These are phyloP conservation scores for Solanum pennellii DNA, from an alignment of 257 asterid species.

Conservation along the genomic window DNA sequence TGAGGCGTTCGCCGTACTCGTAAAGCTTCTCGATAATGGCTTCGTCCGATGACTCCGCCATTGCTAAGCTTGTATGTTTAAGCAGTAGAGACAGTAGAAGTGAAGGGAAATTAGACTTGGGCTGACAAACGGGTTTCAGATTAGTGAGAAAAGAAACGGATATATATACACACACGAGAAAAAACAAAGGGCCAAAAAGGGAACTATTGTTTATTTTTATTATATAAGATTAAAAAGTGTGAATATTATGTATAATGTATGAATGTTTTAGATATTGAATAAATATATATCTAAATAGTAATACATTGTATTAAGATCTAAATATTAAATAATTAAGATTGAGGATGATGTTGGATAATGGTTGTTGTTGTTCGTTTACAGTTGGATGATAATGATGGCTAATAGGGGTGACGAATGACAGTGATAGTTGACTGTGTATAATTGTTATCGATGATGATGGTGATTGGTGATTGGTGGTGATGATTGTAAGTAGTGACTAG, in stretches of 20 bases:
- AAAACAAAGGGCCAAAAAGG: too few relatives aligned
- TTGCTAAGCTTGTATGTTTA: background rate
- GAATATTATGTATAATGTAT: too few relatives aligned
- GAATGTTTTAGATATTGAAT: too few relatives aligned
- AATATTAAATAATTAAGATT: too few relatives aligned
- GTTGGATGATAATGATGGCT: background rate
- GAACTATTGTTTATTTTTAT: too few relatives aligned
- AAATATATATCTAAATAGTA: too few relatives aligned
- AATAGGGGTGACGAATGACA: background rate
- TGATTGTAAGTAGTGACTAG: background rate
- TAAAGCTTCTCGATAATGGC: constrained; percentile 72
- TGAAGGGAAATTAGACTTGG: background rate
- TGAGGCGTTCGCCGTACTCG: constrained; percentile 77
- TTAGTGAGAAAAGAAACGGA: background rate
- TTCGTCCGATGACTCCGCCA: constrained; percentile 46
- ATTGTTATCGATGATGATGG: background rate
- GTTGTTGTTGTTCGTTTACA: background rate
- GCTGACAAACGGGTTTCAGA: background rate
- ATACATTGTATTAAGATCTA: too few relatives aligned
- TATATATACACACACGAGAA: background rate
- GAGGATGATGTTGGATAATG: too few relatives aligned
- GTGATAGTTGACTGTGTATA: background rate
- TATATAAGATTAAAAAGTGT: too few relatives aligned
- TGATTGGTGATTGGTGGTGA: background rate
- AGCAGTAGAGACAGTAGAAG: background rate